A percentile compares a stretch with the other conserved stretches of the same genome.
Conservation (phyloP, 108 stramenopile species). For the Cylindrotheca fusiformis region DNA sequence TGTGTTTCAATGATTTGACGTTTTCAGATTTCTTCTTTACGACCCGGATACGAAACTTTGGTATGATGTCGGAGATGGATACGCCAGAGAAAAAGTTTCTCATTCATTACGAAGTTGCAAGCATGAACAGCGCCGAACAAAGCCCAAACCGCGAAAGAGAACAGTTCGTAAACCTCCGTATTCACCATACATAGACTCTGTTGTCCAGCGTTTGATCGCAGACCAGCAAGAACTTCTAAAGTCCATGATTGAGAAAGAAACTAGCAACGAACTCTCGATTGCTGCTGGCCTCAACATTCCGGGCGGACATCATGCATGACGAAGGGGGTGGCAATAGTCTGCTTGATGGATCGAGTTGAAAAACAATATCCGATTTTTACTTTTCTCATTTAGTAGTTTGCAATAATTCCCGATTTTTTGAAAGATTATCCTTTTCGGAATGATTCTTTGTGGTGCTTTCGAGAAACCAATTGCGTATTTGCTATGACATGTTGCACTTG, state of each 20-base stretch:
- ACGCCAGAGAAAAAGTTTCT: conserved; percentile 47
- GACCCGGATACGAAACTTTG: conserved; percentile 35
- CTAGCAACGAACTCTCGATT: not conserved
- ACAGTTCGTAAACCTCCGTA: conserved; percentile 1
- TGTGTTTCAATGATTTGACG: not conserved
- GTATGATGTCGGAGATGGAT: conserved; percentile 42
- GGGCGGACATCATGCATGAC: not conserved
- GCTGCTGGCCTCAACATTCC: not conserved
- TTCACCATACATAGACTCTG: conserved; percentile 21
- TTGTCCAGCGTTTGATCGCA: conserved; percentile 18
- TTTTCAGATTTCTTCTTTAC: conserved; percentile 33
- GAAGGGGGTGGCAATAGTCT: too few relatives aligned
- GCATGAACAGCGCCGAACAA: conserved; percentile 16
- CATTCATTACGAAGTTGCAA: conserved; percentile 46
- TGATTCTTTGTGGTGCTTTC: too few relatives aligned
- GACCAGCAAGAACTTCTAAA: conserved; percentile 35
- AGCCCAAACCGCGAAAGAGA: conserved; percentile 13
- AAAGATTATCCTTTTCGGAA: too few relatives aligned
- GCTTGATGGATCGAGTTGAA: too few relatives aligned
- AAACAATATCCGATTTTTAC: too few relatives aligned
- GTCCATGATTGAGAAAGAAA: conserved; percentile 28
- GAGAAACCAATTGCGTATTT: too few relatives aligned
- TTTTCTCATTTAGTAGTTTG: too few relatives aligned
- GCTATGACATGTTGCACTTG: too few relatives aligned
- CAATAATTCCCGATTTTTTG: too few relatives aligned